phyloP scores from a whole-genome alignment of 2,329 filamentous ascomycete species.

The Teratosphaeria viscida region DNA sequence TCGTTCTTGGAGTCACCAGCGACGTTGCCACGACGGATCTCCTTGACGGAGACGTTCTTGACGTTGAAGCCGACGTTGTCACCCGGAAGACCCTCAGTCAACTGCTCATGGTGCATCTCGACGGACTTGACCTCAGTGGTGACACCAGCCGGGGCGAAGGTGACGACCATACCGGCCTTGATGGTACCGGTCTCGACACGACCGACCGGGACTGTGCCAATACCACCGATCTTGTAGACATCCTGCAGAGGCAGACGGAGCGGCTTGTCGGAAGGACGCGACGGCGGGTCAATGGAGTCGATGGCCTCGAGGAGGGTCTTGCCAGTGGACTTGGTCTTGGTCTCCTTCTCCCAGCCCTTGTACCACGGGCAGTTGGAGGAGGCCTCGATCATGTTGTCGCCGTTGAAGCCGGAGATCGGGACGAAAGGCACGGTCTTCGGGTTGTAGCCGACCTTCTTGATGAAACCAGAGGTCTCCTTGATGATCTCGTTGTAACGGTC shows the following conservation, averaged over 20 bases:
- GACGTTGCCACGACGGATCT: constrained; percentile 99
- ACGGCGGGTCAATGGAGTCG: constrained; percentile 84
- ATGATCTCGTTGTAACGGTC: constrained; percentile 96
- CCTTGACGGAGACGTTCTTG: constrained; percentile 99
- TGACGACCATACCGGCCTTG: constrained; percentile 81
- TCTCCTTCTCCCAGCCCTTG: constrained; percentile 99
- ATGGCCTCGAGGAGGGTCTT: constrained; percentile 99
- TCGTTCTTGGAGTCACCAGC: constrained; percentile 99
- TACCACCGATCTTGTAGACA: constrained; percentile 99
- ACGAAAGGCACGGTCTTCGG: constrained; percentile 98
- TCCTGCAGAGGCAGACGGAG: constrained; percentile 99
- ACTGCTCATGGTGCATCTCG: constrained; percentile 99
- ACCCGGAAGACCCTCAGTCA: constrained; percentile 85
- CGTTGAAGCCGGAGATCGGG: constrained; percentile 99
- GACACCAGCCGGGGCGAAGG: constrained; percentile 96
- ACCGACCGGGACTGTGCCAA: constrained; percentile 98
- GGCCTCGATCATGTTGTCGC: constrained; percentile 95
- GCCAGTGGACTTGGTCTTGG: constrained; percentile 76
- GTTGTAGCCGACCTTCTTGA: constrained; percentile 99
- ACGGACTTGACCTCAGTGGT: constrained; percentile 99
- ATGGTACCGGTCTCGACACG: constrained; percentile 99
- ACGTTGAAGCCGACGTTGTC: constrained; percentile 99
- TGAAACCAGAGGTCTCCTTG: constrained; percentile 99
- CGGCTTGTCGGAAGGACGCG: constrained; percentile 95
- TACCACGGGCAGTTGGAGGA: constrained; percentile 98